Percentiles rank a stretch among this genome's conserved stretches.
phyloP scores from a whole-genome alignment of 2,329 filamentous ascomycete genomes.

The Colletotrichum karsti region DNA sequence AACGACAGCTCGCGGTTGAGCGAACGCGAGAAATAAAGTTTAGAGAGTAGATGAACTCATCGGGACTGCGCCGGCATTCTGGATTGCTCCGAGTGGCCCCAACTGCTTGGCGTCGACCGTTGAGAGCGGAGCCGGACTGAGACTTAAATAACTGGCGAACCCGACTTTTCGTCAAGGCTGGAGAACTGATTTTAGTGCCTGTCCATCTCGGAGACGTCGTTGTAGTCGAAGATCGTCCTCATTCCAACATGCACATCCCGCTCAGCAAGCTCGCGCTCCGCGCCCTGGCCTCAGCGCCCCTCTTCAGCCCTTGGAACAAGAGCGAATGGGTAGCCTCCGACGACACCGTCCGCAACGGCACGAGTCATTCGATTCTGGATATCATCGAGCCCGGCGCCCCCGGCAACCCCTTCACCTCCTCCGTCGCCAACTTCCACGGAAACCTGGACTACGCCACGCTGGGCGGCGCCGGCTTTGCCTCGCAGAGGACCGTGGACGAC shows the following conservation, averaged over 20 bases:
- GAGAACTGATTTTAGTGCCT: neutral
- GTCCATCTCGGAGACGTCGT: neutral
- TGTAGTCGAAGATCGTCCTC: neutral
- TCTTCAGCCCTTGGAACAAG: constrained; percentile 63
- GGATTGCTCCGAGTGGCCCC: neutral
- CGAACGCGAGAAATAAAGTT: neutral
- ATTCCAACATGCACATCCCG: constrained; percentile 14
- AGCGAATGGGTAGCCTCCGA: constrained; percentile 74
- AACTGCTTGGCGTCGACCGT: neutral
- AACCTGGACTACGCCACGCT: constrained; percentile 77
- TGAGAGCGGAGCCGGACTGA: neutral
- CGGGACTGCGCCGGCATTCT: neutral
- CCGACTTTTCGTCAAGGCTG: neutral
- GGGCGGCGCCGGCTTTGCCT: constrained; percentile 84
- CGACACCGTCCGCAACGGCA: constrained; percentile 80
- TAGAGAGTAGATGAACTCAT: constrained; percentile 1
- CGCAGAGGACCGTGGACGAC: constrained; percentile 72
- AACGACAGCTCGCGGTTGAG: neutral
- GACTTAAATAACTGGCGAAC: neutral
- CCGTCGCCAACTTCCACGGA: constrained; percentile 69
- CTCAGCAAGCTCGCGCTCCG: neutral
- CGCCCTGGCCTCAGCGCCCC: neutral
- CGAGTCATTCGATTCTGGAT: constrained; percentile 62
- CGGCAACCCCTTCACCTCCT: constrained; percentile 11
- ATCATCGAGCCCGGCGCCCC: constrained; percentile 36